Evolutionary conservation across 441 rosid genomes (phyloP).

Genomic region (Adansonia madagascariensis): DNA sequence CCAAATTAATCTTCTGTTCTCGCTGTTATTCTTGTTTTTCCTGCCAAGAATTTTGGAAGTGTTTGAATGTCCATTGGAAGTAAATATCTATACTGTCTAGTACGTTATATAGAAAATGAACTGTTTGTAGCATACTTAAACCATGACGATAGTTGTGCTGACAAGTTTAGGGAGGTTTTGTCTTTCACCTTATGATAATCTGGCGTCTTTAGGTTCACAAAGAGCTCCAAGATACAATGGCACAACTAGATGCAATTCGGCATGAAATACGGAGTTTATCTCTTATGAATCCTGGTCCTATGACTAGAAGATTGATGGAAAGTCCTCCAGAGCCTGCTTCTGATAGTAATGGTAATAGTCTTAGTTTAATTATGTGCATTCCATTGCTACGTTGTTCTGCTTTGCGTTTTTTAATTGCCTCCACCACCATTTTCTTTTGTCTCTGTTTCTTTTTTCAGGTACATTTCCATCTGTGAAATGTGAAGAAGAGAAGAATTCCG

Average conservation of each 20-base stretch:
- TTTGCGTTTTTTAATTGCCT: too few relatives aligned
- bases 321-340: constrained; percentile 37
- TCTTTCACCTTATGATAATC: not conserved
- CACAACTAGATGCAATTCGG: constrained; percentile 82
- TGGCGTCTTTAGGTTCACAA: constrained; percentile 61
- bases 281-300: constrained; percentile 65
- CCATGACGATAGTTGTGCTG: too few relatives aligned
- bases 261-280: constrained; percentile 74
- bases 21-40: not conserved
- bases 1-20: not conserved
- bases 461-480: constrained; percentile 23
- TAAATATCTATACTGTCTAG: not conserved
- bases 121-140: not conserved
- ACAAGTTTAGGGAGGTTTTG: not conserved
- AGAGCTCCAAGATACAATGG: constrained; percentile 79
- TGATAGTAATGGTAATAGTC: constrained; percentile 42
- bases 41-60: constrained; percentile 9
- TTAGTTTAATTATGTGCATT: not conserved
- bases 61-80: constrained; percentile 12
- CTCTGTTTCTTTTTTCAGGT: constrained; percentile 23
- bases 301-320: constrained; percentile 63
- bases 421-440: too few relatives aligned
- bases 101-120: not conserved
- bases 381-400: not conserved
- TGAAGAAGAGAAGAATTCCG: constrained; percentile 35